These are phyloP conservation scores for Globisporangium spinosum DNA, from an alignment of 352 stramenopile genomes.

Conservation along the genomic window DNA sequence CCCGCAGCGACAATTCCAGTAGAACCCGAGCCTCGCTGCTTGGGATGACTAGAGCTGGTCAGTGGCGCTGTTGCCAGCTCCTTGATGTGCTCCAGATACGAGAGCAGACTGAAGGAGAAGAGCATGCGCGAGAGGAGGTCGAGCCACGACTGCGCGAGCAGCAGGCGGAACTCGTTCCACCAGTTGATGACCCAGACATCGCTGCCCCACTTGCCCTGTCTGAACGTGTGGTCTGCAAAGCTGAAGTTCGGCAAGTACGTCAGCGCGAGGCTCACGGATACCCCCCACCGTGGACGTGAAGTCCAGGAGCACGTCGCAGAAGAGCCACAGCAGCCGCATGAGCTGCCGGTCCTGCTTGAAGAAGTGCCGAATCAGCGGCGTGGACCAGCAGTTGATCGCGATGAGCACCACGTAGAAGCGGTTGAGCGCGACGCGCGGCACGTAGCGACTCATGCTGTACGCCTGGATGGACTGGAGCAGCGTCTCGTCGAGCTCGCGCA, in stretches of 20 bases:
- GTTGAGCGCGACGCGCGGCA: constrained; percentile 6
- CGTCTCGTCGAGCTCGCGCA: constrained; percentile 6
- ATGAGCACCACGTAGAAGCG: constrained; percentile 2
- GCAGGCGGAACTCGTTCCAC: constrained; percentile 10
- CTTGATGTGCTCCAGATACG: constrained; percentile 4
- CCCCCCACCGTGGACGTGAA: not conserved
- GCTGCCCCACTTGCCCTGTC: not conserved
- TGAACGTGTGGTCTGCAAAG: not conserved
- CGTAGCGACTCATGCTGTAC: constrained; percentile 6
- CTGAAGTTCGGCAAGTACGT: not conserved
- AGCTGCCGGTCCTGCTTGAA: not conserved
- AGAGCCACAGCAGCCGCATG: constrained; percentile 11
- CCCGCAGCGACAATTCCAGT: not conserved
- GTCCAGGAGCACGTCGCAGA: constrained; percentile 7
- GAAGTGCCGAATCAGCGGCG: not conserved
- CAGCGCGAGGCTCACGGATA: not conserved
- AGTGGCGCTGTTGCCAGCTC: not conserved
- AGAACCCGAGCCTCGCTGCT: not conserved
- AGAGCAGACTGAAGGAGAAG: constrained; percentile 12
- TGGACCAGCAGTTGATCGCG: constrained; percentile 8
- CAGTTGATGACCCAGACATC: not conserved
- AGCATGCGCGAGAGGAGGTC: constrained; percentile 1
- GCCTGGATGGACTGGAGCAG: constrained; percentile 9
- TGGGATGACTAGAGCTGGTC: not conserved
- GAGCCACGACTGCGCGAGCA: constrained; percentile 9